A percentile compares a stretch with the other conserved stretches of the same genome.
Evolutionary conservation across 1,284 basidiomycete genomes (phyloP).

Genomic region (Flammula alnicola): DNA sequence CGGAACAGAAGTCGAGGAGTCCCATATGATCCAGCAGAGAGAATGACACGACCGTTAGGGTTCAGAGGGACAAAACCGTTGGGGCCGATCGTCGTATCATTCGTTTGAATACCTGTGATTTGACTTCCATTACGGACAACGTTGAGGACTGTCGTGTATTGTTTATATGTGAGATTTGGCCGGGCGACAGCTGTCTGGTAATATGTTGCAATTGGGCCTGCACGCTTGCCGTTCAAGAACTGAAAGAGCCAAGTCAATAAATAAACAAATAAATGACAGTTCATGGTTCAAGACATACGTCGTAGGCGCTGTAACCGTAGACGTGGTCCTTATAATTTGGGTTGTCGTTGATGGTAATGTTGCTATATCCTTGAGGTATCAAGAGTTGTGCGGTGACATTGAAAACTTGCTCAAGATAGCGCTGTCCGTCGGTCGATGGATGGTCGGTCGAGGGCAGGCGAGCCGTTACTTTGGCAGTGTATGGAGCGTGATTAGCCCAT

Average conservation of each 20-base stretch:
- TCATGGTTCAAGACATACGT: conserved; percentile 40
- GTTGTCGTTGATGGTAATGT: conserved; percentile 59
- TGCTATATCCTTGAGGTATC: conserved; percentile 49
- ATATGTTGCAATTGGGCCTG: conserved; percentile 65
- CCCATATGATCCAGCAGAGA: conserved; percentile 61
- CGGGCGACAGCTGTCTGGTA: conserved; percentile 59
- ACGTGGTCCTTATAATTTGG: conserved; percentile 62
- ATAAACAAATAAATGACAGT: neutral
- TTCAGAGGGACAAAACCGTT: conserved; percentile 60
- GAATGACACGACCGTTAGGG: conserved; percentile 61
- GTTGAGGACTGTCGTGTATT: conserved; percentile 53
- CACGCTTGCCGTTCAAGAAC: conserved; percentile 64
- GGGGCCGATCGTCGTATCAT: conserved; percentile 58
- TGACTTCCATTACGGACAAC: conserved; percentile 61
- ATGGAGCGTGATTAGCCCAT: conserved; percentile 57
- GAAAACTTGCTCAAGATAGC: conserved; percentile 58
- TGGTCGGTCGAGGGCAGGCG: conserved; percentile 62
- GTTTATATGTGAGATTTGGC: conserved; percentile 55
- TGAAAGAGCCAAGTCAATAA: conserved; percentile 23
- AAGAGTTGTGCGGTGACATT: conserved; percentile 50
- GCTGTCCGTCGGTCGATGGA: conserved; percentile 64
- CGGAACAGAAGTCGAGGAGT: conserved; percentile 65
- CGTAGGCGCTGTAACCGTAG: conserved; percentile 61
- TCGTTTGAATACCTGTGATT: conserved; percentile 65
- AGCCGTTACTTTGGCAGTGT: conserved; percentile 50